Base-by-base conservation (phyloP, 345 rosid genomes). In the Melastoma malabathricum region DNA sequence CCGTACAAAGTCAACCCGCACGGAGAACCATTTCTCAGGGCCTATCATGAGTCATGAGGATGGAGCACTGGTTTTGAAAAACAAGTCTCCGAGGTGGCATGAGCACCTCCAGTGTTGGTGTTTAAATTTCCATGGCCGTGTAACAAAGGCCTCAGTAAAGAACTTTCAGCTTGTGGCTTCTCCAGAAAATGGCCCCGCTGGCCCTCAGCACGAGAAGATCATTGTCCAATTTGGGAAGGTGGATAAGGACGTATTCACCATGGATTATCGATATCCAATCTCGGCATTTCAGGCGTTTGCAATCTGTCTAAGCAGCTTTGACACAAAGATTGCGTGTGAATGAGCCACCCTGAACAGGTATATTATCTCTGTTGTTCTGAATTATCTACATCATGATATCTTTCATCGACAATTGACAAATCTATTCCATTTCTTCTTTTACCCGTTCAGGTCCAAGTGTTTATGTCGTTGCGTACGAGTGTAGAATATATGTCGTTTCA, bases 21-120 rank as follows among this genome's bases (percentile, higher is more conserved):
- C 44, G 10, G 96, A 84, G 54, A 76, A 59, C 58, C 55, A 64
- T 13, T 66, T 48, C 9, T 73, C 94, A 23, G 83, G 75, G 14
- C 77, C 83, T 48, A 51, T 71, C 27, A 47, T 79, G 47, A 55
- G 55, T 52, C 75, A 60, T 23, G 76, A 64, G 59, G 84, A 79
- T 6, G 78, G 72, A 44, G 51, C 69, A 63, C 75, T 89, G 60
- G 76, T 68, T 19, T 63, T 90, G 53, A 86, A 71, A 71, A 84
- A 84, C 60, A 90, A 86, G 71, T 72, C 94, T 1, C 98, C 98
- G 2, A 74, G 96, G 72, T 90, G 98, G 96, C 98, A 90, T 15
- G 96, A 86, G 67, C 96, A 86, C 65, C 96, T 86, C 38, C 96
- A 83, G 59, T 89, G 96, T 71, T 89, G 96, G 97, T 86, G 97